Evolutionary conservation across 495 filamentous ascomycete species (phyloP), one percentile per base, ranked within the genome.

Genomic region (Talaromyces nanjingensis): DNA sequence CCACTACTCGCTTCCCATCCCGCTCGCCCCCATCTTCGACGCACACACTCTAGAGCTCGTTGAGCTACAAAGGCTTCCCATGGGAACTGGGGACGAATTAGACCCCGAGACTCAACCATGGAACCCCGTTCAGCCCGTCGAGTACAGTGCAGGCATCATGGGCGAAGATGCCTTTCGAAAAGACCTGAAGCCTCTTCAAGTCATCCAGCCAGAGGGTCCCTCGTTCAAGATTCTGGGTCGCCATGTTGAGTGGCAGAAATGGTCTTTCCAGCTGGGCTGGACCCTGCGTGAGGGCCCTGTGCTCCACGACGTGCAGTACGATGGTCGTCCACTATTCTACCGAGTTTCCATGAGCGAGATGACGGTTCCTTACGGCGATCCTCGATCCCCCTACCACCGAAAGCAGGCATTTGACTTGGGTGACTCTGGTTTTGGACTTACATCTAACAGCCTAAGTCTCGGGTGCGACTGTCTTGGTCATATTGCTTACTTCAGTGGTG

Each of bases 331-430:
- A 60, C 73, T 90, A 5, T 85, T 93, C 67, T 91, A 91, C 71
- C 80, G 89, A 34, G 73, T 93, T n/a, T 86, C 85, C 16, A 77
- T 91, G 53, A 89, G 86, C 6, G 89, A 92, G 69, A 91, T 92
- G 88, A 89, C 85, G 2, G 87, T 92, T n/a, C 87, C 87, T 1
- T 80, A 80, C 37, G 77, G 72, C 59, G 75, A 75, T 77, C 87
- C 87, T 25, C 84, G 88, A 25, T 77, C 81, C 34, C 87, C 87
- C 16, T 89, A 80, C 71, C 86, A 90, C 70, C 84, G 83, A 65
- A 90, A 90, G 69, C 81, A 86, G 47, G 87, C 87, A n/a, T 90
- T 31, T 31, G 29, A 31, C 29, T 7, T 31, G 29, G 29, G 29
- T 31, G 29, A 31, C 29, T 31, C 29, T 31, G 29, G 29, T 31